Evolutionary conservation across 805 yeast genomes (phyloP).

Genomic region (Lipomyces kockii): DNA sequence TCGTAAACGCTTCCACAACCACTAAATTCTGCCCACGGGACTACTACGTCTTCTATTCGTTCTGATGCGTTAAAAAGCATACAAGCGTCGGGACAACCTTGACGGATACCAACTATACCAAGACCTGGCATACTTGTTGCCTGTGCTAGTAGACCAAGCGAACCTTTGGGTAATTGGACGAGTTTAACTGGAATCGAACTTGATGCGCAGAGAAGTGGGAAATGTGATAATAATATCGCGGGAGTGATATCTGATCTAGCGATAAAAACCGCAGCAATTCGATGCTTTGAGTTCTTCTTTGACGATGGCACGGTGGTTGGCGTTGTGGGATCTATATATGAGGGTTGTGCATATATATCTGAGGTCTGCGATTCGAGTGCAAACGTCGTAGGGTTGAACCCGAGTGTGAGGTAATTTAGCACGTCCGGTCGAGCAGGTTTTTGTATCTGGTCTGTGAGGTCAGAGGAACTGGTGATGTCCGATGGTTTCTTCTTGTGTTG

Average conservation of each 20-base stretch:
- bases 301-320: not conserved
- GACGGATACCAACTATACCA: constrained; percentile 28
- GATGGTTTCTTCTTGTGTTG: not conserved
- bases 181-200: constrained; percentile 25
- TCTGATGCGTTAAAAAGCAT: constrained; percentile 16
- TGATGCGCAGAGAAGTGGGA: constrained; percentile 34
- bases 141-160: constrained; percentile 15
- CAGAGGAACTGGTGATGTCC: not conserved
- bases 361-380: constrained; percentile 31
- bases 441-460: not conserved
- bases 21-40: constrained; percentile 22
- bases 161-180: constrained; percentile 27
- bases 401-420: constrained; percentile 23
- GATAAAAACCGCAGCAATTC: constrained; percentile 34
- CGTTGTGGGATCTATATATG: not conserved
- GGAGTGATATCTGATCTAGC: constrained; percentile 38
- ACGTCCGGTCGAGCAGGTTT: constrained; percentile 17
- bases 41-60: constrained; percentile 8
- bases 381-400: constrained; percentile 29
- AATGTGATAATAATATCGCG: constrained; percentile 34
- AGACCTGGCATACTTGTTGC: constrained; percentile 23
- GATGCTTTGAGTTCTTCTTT: constrained; percentile 11
- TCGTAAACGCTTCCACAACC: not conserved
- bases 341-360: constrained; percentile 1
- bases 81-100: constrained; percentile 10